phyloP scores from a whole-genome alignment of 129 eudicot genomes.

The Gnaphalium uliginosum region DNA sequence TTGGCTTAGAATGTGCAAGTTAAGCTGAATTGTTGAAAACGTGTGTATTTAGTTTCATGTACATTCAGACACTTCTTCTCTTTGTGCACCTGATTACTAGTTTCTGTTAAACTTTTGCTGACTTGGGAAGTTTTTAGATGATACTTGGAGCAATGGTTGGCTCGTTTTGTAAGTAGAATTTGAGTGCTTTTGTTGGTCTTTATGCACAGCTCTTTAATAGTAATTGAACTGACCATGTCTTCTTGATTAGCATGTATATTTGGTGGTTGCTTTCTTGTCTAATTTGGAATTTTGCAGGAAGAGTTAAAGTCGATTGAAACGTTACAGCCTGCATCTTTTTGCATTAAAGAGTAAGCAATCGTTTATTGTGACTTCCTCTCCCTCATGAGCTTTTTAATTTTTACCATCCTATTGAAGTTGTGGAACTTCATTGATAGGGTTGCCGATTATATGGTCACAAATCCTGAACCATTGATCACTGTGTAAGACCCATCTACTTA shows the following conservation, averaged over 20 bases:
- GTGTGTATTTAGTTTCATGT: too few relatives aligned
- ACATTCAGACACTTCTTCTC: too few relatives aligned
- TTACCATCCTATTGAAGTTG: background rate
- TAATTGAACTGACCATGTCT: background rate
- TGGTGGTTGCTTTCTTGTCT: background rate
- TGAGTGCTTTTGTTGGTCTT: background rate
- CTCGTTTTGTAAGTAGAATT: background rate
- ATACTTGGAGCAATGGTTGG: slow-evolving; percentile 1
- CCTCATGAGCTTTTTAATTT: background rate
- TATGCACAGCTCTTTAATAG: background rate
- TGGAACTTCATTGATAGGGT: slow-evolving; percentile 52
- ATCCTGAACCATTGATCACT: slow-evolving; percentile 76
- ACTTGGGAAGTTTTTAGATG: background rate
- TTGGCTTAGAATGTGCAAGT: background rate
- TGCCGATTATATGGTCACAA: slow-evolving; percentile 62
- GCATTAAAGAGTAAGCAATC: slow-evolving; percentile 79
- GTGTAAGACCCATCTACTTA: slow-evolving; percentile 46
- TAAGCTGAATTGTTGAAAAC: background rate
- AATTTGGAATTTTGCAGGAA: slow-evolving; percentile 45
- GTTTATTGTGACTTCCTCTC: slow-evolving; percentile 1
- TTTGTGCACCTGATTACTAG: background rate
- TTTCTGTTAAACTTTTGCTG: background rate
- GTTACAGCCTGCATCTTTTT: slow-evolving; percentile 69
- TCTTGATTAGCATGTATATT: background rate
- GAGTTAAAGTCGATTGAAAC: slow-evolving; percentile 67